Conservation (phyloP, 2,329 filamentous ascomycete species). For the Aspergillus transmontanensis region DNA sequence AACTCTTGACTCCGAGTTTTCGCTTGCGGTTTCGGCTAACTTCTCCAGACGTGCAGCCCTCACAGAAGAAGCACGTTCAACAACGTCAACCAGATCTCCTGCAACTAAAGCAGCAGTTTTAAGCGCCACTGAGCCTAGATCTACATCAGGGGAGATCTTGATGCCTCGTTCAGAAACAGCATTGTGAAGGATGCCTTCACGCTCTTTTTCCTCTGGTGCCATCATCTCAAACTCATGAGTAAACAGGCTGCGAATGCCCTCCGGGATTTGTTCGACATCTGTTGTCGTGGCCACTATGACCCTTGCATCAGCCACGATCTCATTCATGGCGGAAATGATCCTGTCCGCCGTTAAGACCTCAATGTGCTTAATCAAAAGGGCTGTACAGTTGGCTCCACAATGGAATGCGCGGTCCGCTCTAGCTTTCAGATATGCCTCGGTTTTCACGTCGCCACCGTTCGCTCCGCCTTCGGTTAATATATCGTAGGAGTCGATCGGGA, state of each 20-base stretch:
- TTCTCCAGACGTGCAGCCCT: slow-evolving; percentile 73
- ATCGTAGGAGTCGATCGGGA: slow-evolving; percentile 87
- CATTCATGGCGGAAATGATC: slow-evolving; percentile 81
- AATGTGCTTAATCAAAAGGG: slow-evolving; percentile 83
- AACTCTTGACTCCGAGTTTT: slow-evolving; percentile 43
- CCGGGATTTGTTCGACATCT: slow-evolving; percentile 90
- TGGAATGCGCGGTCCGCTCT: slow-evolving; percentile 85
- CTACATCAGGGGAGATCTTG: slow-evolving; percentile 78
- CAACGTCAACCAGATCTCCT: slow-evolving; percentile 90
- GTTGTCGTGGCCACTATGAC: slow-evolving; percentile 93
- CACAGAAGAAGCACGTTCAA: slow-evolving; percentile 82
- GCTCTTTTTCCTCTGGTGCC: slow-evolving; percentile 88
- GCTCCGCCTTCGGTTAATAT: slow-evolving; percentile 88
- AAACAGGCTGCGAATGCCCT: slow-evolving; percentile 86
- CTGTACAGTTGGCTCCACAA: slow-evolving; percentile 81
- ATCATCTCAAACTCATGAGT: slow-evolving; percentile 94
- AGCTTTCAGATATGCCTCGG: slow-evolving; percentile 84
- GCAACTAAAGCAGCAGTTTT: slow-evolving; percentile 96
- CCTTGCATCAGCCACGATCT: slow-evolving; percentile 75
- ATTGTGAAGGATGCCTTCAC: slow-evolving; percentile 80
- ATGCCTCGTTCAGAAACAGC: slow-evolving; percentile 77
- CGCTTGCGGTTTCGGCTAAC: slow-evolving; percentile 56
- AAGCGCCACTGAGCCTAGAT: slow-evolving; percentile 80
- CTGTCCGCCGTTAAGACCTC: slow-evolving; percentile 90
- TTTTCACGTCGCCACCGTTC: slow-evolving; percentile 89